Evolutionary conservation across 208 protist genomes (phyloP), one percentile per base, ranked within the genome.

Genomic region (Angomonas ambiguus): DNA sequence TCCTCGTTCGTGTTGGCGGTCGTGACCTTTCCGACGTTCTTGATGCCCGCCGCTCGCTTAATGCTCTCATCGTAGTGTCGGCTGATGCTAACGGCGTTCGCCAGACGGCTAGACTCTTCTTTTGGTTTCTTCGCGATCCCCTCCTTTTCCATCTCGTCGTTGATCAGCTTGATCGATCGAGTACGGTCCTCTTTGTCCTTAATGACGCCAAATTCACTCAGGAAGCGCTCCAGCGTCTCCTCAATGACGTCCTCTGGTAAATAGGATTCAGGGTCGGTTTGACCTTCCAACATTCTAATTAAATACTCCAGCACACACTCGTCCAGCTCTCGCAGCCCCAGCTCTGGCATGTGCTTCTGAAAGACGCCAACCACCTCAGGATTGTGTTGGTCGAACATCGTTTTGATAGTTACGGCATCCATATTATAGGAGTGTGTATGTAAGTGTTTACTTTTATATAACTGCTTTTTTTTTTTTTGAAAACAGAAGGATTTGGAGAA

Each of bases 1-100:
- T 93, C 87, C 55, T 91, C 87, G 78, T 96, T 96, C 4, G 87
- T 91, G 79, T 96, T 96, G 13, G 88, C 86, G 28, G 77, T 68
- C 1, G 80, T 69, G 0, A 92, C 79, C 67, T 92, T 92, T 25
- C 89, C 89, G 3, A 95, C 89, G 41, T 72, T 79, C 61, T 84
- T 85, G 66, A 95, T 90, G 84, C 91, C 82, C 10, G 79, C 88
- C 25, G 89, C 86, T 18, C 84, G 83, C 71, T 87, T 87, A 25
- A 95, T 65, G 58, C 78, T 95, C 62, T 95, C 89, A 63, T 95
- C 86, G 77, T 93, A 95, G 69, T 93, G 86, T 3, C 89, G 81
- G 16, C 89, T 80, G 63, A 95, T 95, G 79, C 72, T 95, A 6
- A 95, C 80, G 24, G 86, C 86, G 62, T 77, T 95, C 16, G 79